These are phyloP conservation scores for Murraya paniculata DNA, from an alignment of 345 rosid species.

Conservation along the genomic window DNA sequence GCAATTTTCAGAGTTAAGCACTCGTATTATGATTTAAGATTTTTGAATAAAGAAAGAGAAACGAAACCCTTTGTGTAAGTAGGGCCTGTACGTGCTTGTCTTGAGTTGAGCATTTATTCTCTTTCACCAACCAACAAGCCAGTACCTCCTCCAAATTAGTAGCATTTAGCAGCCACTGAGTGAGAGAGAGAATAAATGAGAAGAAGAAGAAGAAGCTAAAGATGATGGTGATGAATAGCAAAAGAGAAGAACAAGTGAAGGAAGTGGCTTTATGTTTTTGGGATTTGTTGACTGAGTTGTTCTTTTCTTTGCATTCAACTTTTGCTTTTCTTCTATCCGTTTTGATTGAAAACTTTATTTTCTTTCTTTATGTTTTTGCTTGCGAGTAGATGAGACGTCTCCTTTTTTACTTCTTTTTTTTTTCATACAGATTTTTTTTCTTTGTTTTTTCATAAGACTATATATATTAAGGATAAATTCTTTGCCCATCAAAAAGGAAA, in stretches of 20 bases:
- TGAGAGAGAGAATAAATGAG: neutral
- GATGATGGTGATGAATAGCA: neutral
- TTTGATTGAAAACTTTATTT: slow-evolving; percentile 13
- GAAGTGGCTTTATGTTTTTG: slow-evolving; percentile 11
- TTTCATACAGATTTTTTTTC: no score
- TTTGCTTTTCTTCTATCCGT: slow-evolving; percentile 18
- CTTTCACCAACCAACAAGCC: slow-evolving; percentile 37
- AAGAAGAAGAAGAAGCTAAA: neutral
- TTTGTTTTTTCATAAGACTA: no score
- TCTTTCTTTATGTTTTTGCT: no score
- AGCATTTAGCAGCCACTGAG: slow-evolving; percentile 12
- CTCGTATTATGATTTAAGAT: no score
- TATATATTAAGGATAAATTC: no score
- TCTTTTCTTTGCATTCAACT: slow-evolving; percentile 23
- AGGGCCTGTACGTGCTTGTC: slow-evolving; percentile 18
- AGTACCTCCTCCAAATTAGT: slow-evolving; percentile 18
- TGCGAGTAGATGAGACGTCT: neutral
- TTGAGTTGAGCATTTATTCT: slow-evolving; percentile 44
- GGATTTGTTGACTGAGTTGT: slow-evolving; percentile 23
- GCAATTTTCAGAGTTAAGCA: neutral
- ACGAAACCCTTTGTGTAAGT: neutral
- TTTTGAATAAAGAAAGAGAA: no score
- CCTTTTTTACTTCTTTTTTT: no score
- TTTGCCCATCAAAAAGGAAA: no score
- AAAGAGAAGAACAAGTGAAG: neutral